Evolutionary conservation across 495 filamentous ascomycete genomes (phyloP).

Genomic region (Pyrenopolyporus hunteri): DNA sequence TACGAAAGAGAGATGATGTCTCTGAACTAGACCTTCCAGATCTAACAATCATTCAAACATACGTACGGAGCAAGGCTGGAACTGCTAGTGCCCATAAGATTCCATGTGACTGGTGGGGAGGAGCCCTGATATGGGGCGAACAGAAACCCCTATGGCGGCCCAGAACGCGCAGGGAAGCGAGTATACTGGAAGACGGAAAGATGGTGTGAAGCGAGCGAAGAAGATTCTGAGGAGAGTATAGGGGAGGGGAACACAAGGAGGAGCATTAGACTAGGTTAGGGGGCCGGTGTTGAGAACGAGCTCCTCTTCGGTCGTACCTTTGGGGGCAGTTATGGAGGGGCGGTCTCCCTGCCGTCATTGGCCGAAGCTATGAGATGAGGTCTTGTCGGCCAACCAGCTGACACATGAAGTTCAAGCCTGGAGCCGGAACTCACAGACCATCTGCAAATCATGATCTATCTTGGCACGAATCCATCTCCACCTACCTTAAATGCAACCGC

Average conservation of each 20-base stretch:
- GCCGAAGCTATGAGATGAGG: conserved; percentile 38
- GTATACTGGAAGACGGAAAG: conserved; percentile 20
- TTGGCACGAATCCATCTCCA: conserved; percentile 36
- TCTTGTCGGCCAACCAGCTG: conserved; percentile 45
- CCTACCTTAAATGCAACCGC: conserved; percentile 41
- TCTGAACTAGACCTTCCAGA: conserved; percentile 25
- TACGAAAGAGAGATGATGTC: conserved; percentile 7
- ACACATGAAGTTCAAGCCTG: conserved; percentile 38
- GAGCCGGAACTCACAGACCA: conserved; percentile 41
- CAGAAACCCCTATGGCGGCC: conserved; percentile 24
- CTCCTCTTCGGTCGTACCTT: conserved; percentile 27
- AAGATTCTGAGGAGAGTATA: conserved; percentile 33
- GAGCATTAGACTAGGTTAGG: conserved; percentile 33
- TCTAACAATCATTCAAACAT: conserved; percentile 20
- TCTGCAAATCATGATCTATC: conserved; percentile 42
- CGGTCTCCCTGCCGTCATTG: conserved; percentile 27
- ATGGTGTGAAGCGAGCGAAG: conserved; percentile 37
- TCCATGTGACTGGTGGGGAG: conserved; percentile 42
- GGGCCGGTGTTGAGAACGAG: conserved; percentile 24
- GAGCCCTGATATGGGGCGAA: conserved; percentile 26
- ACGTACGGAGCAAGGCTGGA: conserved; percentile 25
- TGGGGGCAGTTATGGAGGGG: conserved; percentile 18
- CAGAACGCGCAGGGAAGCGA: conserved; percentile 34
- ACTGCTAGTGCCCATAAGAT: conserved; percentile 17
- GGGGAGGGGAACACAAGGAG: conserved; percentile 31